A percentile compares a stretch with the other conserved stretches of the same genome.
Evolutionary conservation across 2,329 filamentous ascomycete species (phyloP).

Genomic region (Blastomyces parvus): DNA sequence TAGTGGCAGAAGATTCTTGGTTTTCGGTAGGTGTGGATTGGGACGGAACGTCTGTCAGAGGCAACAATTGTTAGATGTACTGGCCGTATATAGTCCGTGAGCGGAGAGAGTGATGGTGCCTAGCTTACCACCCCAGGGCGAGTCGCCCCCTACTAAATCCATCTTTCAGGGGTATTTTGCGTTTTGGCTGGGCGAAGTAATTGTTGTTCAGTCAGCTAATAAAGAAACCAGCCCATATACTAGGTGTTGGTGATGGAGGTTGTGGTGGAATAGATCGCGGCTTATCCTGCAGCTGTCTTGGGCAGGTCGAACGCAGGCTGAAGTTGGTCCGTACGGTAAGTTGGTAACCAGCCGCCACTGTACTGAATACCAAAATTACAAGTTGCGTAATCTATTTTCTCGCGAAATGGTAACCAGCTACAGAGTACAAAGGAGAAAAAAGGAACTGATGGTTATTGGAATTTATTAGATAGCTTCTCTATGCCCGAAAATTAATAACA

Average conservation of each 20-base stretch:
- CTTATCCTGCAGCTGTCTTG: neutral
- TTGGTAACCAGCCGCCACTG: neutral
- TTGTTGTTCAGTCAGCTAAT: neutral
- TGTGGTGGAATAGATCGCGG: neutral
- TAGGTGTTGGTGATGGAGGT: neutral
- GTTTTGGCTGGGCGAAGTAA: neutral
- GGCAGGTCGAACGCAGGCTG: neutral
- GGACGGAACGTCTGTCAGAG: constrained; percentile 37
- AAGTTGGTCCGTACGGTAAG: neutral
- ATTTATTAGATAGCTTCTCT: neutral
- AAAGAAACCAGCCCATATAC: neutral
- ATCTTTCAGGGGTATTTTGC: constrained; percentile 18
- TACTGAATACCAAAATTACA: constrained; percentile 7
- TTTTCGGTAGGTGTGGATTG: constrained; percentile 28
- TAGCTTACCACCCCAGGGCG: constrained; percentile 42
- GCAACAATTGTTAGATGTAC: constrained; percentile 19
- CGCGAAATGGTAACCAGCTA: neutral
- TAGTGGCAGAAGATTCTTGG: constrained; percentile 20
- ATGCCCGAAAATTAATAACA: neutral
- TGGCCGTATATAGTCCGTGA: constrained; percentile 2
- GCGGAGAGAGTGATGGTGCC: constrained; percentile 20
- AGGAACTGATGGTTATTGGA: neutral
- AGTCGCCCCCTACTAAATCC: constrained; percentile 38
- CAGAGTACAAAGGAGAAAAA: too few relatives aligned
- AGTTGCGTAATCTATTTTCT: neutral